phyloP scores from a whole-genome alignment of 108 stramenopile species.

The Cyclotella distinguenda region DNA sequence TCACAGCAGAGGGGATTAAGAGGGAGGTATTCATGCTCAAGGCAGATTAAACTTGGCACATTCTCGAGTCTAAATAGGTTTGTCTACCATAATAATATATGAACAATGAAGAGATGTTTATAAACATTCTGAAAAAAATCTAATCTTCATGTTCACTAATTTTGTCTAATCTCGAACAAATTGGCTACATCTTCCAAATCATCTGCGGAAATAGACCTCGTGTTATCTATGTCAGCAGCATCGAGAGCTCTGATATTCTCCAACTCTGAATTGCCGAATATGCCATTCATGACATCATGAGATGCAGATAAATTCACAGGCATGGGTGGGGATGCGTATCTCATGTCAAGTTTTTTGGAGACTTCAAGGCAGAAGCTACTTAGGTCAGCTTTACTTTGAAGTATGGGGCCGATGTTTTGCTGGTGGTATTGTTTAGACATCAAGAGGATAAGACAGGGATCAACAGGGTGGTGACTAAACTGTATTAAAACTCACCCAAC shows the following conservation, averaged over 20 bases:
- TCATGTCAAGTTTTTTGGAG: constrained; percentile 64
- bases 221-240: background rate
- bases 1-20: constrained; percentile 83
- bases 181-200: constrained; percentile 21
- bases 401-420: constrained; percentile 52
- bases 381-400: constrained; percentile 64
- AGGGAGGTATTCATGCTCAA: constrained; percentile 84
- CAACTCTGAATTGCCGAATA: background rate
- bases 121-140: no score
- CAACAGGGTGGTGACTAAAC: no score
- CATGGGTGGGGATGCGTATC: constrained; percentile 63
- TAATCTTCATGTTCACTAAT: no score
- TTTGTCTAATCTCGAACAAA: constrained; percentile 15
- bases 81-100: no score
- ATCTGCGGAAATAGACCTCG: constrained; percentile 2
- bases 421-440: background rate
- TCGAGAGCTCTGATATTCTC: background rate
- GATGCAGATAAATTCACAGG: constrained; percentile 54
- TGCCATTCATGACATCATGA: constrained; percentile 2
- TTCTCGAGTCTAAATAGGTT: no score
- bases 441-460: no score
- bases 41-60: constrained; percentile 72
- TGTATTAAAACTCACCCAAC: constrained; percentile 35
- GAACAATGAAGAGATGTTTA: no score
- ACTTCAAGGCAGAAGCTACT: constrained; percentile 63